These are phyloP conservation scores for Linnemannia elongata DNA, from an alignment of 192 early-diverging fungal species.

Conservation along the genomic window DNA sequence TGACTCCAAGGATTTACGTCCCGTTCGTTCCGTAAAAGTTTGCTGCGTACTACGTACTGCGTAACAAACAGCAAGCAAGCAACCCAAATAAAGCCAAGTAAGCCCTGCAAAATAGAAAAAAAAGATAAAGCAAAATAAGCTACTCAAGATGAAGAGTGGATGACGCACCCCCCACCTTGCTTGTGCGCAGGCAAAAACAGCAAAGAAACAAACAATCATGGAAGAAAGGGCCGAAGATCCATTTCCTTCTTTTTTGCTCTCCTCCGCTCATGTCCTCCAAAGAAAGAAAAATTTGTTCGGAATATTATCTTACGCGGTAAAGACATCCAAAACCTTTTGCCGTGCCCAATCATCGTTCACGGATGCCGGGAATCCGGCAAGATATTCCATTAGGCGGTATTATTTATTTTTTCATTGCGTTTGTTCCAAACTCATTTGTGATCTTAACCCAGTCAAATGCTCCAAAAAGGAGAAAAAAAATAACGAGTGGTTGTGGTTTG, in stretches of 20 bases:
- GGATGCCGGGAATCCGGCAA: not conserved
- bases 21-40: not conserved
- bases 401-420: too few species aligned
- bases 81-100: not conserved
- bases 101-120: not conserved
- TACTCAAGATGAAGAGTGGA: not conserved
- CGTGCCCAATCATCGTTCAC: not conserved
- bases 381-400: not conserved
- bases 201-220: not conserved
- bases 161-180: slow-evolving; percentile 1
- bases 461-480: not conserved
- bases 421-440: not conserved
- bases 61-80: not conserved
- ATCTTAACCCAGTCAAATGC: not conserved
- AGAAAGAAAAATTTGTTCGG: not conserved
- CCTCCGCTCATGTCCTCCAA: not conserved
- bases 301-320: not conserved
- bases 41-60: not conserved
- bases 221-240: not conserved
- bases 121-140: not conserved
- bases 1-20: not conserved
- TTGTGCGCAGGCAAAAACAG: not conserved
- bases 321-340: not conserved
- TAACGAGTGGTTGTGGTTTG: not conserved
- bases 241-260: not conserved